Conservation (phyloP, 352 stramenopile species). For the Globisporangium canariense region DNA sequence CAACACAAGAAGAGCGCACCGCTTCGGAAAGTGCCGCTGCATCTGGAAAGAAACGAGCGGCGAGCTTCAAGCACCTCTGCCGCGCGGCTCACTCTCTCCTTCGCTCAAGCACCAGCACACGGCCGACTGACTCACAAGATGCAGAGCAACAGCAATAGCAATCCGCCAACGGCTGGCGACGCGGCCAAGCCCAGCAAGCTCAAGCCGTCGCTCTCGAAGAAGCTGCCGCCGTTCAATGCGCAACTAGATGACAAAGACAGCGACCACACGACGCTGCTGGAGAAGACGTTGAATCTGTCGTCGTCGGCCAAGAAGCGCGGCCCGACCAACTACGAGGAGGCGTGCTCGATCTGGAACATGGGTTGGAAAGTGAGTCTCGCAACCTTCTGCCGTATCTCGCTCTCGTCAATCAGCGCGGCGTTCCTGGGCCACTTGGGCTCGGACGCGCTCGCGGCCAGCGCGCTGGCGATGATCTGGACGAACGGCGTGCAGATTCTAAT, state of each 20-base stretch:
- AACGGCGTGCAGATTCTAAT: constrained; percentile 78
- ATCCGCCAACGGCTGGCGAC: not conserved
- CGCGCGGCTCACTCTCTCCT: constrained; percentile 6
- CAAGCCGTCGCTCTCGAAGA: constrained; percentile 2
- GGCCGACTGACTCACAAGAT: not conserved
- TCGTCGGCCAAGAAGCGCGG: not conserved
- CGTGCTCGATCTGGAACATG: constrained; percentile 74
- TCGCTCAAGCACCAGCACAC: not conserved
- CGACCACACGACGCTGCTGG: constrained; percentile 9
- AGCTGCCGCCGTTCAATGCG: constrained; percentile 5
- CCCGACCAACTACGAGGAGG: constrained; percentile 39
- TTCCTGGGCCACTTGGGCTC: constrained; percentile 78
- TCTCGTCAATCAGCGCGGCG: constrained; percentile 74
- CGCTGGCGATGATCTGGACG: constrained; percentile 77
- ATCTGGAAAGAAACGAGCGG: too few relatives aligned
- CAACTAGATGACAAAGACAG: not conserved
- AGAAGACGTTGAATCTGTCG: constrained; percentile 3
- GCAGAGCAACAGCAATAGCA: not conserved
- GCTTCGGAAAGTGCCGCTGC: not conserved
- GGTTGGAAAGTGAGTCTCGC: constrained; percentile 79
- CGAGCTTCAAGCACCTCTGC: constrained; percentile 20
- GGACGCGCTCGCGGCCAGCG: constrained; percentile 64
- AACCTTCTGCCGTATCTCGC: constrained; percentile 78
- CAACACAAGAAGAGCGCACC: not conserved
- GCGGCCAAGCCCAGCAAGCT: not conserved